Base-by-base conservation (phyloP, 2,329 filamentous ascomycete species). In the Nothophaeocryptopus gaeumannii region DNA sequence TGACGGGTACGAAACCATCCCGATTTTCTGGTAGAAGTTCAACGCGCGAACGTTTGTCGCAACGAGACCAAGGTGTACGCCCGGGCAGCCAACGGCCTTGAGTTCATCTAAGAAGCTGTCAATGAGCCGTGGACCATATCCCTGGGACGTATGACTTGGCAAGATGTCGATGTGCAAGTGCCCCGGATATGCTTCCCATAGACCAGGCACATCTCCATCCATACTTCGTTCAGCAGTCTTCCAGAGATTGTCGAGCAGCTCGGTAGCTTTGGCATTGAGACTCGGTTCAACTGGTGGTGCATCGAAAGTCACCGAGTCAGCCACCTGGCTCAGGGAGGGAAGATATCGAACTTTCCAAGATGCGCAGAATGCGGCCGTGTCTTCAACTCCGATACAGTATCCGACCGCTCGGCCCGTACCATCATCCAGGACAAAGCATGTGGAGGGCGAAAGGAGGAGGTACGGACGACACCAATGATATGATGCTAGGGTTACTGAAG, bases 101-200 rank as follows among this genome's bases (percentile, higher is more conserved):
- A 67, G 39, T 10, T 45, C 54, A 2, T 54, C 50, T 31, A 66
- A 54, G 16, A 67, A 60, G 0, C 36, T 51, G 11, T 60, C 50
- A 12, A 71, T 59, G 32, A 71, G 37, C 15, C 48, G 38, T 13
- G 36, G 47, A 1, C 70, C 70, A 54, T 58, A 67, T 0, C 69
- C 68, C 30, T 58, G 58, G 8, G 64, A 52, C 45, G 68, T 67
- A 35, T 58, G 67, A 37, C 63, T 59, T 1, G 66, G 62, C 39
- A 71, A 41, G 9, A 72, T 63, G 40, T 72, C 62, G 38, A 72
- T 66, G 36, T 71, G 69, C 14, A 72, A 55, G 56, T 72, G 70
- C 7, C 67, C 68, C 1, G 67, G 64, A 50, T 64, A 71, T 33
- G 53, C 45, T 14, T 54, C 43, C 30, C 68, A 47, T 15, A 63